These are phyloP conservation scores for Ogataea saltuana DNA, from an alignment of 805 yeast species.

Conservation along the genomic window DNA sequence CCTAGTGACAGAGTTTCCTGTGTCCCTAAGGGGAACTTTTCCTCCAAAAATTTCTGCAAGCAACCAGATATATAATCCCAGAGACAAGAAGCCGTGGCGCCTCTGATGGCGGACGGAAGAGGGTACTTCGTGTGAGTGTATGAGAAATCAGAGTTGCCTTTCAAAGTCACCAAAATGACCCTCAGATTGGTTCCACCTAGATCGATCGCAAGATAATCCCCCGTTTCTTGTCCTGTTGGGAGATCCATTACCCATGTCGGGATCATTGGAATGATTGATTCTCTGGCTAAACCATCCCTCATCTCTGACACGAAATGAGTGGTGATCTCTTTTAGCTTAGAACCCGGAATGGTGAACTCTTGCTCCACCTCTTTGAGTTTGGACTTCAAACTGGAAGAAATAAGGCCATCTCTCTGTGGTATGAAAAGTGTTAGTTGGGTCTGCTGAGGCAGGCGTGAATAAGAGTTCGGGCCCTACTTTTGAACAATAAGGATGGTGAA, in stretches of 20 bases:
- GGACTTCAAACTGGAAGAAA: constrained; percentile 11
- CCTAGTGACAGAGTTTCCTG: constrained; percentile 73
- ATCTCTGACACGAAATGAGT: constrained; percentile 78
- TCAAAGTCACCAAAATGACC: constrained; percentile 81
- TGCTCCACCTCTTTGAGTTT: constrained; percentile 54
- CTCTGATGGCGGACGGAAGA: constrained; percentile 75
- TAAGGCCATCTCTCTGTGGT: constrained; percentile 6
- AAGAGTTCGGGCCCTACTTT: constrained; percentile 12
- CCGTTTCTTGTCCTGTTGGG: constrained; percentile 90
- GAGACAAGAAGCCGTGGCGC: constrained; percentile 72
- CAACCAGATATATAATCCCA: constrained; percentile 87
- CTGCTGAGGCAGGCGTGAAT: too few species aligned
- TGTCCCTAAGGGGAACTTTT: constrained; percentile 62
- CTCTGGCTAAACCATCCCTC: constrained; percentile 71
- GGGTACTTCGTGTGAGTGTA: constrained; percentile 84
- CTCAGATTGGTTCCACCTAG: constrained; percentile 97
- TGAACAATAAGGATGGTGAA: constrained; percentile 16
- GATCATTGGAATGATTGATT: constrained; percentile 92
- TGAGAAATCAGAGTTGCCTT: constrained; percentile 83
- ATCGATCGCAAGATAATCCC: constrained; percentile 90
- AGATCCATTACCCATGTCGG: constrained; percentile 95
- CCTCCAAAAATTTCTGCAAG: constrained; percentile 66
- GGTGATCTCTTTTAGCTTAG: constrained; percentile 63
- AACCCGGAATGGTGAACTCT: constrained; percentile 61
- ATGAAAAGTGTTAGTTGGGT: neutral